Percentiles rank a stretch among this genome's conserved stretches.
Evolutionary conservation across 2,329 filamentous ascomycete genomes (phyloP).

Genomic region (Cladosporium sp.): DNA sequence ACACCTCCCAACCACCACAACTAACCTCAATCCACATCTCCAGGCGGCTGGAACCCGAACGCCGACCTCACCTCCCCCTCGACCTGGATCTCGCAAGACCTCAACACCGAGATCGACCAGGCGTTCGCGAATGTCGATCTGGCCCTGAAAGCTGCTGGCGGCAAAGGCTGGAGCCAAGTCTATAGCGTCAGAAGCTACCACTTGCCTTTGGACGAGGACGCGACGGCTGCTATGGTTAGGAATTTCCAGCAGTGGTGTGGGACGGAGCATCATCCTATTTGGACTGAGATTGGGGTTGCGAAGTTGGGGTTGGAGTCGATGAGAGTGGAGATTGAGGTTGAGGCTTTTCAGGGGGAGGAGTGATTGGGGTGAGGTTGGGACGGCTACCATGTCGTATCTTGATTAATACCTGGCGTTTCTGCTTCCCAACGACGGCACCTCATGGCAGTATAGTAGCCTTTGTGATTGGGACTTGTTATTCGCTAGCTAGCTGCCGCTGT

Average conservation of each 20-base stretch:
- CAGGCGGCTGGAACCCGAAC: constrained; percentile 41
- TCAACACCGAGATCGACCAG: constrained; percentile 40
- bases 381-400: background rate
- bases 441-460: too few relatives aligned
- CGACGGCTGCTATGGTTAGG: constrained; percentile 45
- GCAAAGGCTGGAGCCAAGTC: constrained; percentile 60
- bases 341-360: constrained; percentile 22
- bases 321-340: constrained; percentile 62
- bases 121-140: constrained; percentile 61
- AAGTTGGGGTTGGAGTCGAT: constrained; percentile 54
- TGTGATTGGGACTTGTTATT: too few relatives aligned
- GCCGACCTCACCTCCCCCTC: constrained; percentile 31
- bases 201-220: constrained; percentile 24
- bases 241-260: constrained; percentile 53
- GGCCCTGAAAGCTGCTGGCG: constrained; percentile 55
- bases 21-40: background rate
- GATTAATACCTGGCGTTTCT: too few relatives aligned
- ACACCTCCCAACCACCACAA: background rate
- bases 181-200: constrained; percentile 38
- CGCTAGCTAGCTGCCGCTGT: too few relatives aligned
- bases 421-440: too few relatives aligned
- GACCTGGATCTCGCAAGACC: constrained; percentile 26
- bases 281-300: constrained; percentile 57
- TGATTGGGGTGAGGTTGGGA: background rate
- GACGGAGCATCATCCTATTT: constrained; percentile 56